Evolutionary conservation across 148 eudicot genomes (phyloP).

Genomic region (Rhododendron molle): DNA sequence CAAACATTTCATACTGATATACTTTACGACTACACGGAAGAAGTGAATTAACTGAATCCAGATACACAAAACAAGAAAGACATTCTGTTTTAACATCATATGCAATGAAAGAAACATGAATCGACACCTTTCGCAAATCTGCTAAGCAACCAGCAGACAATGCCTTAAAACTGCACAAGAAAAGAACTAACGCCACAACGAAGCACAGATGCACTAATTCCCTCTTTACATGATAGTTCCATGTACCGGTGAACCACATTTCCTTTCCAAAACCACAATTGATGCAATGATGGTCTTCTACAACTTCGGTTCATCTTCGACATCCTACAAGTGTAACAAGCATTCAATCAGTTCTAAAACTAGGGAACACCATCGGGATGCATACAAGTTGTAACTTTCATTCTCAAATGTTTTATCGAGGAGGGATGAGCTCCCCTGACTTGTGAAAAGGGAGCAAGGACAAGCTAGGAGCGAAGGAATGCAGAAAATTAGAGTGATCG

Average conservation of each 20-base stretch:
- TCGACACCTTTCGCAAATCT: background rate
- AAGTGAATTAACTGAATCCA: background rate
- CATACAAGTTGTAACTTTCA: background rate
- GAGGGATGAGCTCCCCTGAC: background rate
- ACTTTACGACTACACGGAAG: background rate
- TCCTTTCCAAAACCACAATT: background rate
- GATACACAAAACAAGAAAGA: background rate
- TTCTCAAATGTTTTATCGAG: background rate
- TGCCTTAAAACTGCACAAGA: background rate
- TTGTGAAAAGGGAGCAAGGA: background rate
- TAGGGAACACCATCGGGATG: background rate
- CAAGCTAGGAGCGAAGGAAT: background rate
- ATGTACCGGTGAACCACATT: background rate
- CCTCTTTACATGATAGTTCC: background rate
- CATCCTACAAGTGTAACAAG: slow-evolving; percentile 11
- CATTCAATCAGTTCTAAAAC: background rate
- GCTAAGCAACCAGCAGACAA: background rate
- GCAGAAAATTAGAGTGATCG: background rate
- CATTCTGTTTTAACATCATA: too few species aligned
- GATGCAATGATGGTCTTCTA: background rate
- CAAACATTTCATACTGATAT: background rate
- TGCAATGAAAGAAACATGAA: background rate
- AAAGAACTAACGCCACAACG: background rate
- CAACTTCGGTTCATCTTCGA: slow-evolving; percentile 14
- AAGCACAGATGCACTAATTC: background rate